A percentile compares a stretch with the other conserved stretches of the same genome.
These are phyloP conservation scores for Rhizopus delemar DNA, from an alignment of 371 early-diverging fungal species.

Conservation along the genomic window DNA sequence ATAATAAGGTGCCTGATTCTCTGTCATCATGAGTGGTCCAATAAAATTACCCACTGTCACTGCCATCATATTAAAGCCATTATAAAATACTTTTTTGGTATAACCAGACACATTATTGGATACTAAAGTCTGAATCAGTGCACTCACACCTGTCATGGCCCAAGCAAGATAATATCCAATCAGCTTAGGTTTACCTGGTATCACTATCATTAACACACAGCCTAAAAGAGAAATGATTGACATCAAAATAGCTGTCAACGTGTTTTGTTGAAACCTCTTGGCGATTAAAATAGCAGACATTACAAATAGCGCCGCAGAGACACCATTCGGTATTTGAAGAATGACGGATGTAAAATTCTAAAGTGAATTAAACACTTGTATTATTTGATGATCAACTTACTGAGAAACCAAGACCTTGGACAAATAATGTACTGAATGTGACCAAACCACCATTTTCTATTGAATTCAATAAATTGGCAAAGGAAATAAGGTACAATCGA, in stretches of 20 bases:
- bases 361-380: background rate
- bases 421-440: conserved; percentile 36
- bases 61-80: conserved; percentile 19
- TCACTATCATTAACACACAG: conserved; percentile 18
- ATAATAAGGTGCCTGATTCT: conserved; percentile 23
- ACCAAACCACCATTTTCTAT: conserved; percentile 41
- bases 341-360: conserved; percentile 26
- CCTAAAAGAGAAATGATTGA: conserved; percentile 18
- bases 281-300: conserved; percentile 18
- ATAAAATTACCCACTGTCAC: conserved; percentile 32
- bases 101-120: conserved; percentile 32
- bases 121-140: conserved; percentile 19
- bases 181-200: conserved; percentile 24
- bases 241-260: conserved; percentile 10
- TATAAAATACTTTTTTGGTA: conserved; percentile 29
- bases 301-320: conserved; percentile 17
- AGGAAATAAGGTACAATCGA: conserved; percentile 27
- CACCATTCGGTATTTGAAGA: conserved; percentile 33
- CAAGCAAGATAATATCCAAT: conserved; percentile 28
- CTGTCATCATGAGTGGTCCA: conserved; percentile 31
- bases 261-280: background rate
- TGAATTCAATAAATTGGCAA: conserved; percentile 21
- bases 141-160: conserved; percentile 18
- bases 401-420: conserved; percentile 37
- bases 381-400: conserved; percentile 17